These are phyloP conservation scores for peach (Prunus persica) DNA, from an alignment of 306 rosid species.

Conservation along the genomic window Prunus_persica_NCBIv2 NC_034009.1:28536001-28536500, in stretches of 20 bases:
- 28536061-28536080: not conserved
- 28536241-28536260: conserved; percentile 76
- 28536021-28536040: not conserved
- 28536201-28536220: conserved; percentile 99
- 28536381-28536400: not conserved
- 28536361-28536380: conserved; percentile 22
- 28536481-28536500: conserved; percentile 21
- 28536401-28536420: not conserved
- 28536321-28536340: conserved; percentile 21
- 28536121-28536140: not conserved
- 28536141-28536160: conserved; percentile 4
- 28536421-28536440: conserved; percentile 5
- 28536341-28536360: conserved; percentile 62
- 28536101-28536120: not conserved
- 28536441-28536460: too few species aligned
- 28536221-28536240: conserved; percentile 83
- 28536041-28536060: not conserved
- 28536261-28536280: not conserved
- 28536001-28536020: conserved; percentile 66
- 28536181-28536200: conserved; percentile 38
- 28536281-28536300: conserved; percentile 16
- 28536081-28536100: too few species aligned
- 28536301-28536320: conserved; percentile 13
- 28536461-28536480: not conserved
- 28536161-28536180: not conserved